Conservation (phyloP, 2,329 filamentous ascomycete species). For the Clonostachys solani region DNA sequence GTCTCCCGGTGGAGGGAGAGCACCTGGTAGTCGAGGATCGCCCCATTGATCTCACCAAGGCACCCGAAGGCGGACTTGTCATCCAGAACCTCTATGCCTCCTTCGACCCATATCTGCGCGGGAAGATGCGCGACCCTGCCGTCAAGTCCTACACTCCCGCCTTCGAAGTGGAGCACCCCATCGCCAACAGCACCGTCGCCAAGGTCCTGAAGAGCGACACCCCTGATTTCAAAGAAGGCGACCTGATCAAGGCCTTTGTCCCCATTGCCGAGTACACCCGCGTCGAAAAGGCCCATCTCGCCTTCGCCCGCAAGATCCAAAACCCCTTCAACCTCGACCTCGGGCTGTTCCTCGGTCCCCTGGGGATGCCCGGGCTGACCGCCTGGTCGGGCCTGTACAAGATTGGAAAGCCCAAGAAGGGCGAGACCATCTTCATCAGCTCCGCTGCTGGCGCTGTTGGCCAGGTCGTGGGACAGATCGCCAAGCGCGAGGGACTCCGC, state of each 20-base stretch:
- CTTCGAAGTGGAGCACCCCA: conserved; percentile 57
- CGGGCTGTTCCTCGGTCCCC: conserved; percentile 59
- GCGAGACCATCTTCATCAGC: conserved; percentile 72
- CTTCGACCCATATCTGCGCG: conserved; percentile 82
- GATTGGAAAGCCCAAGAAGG: conserved; percentile 61
- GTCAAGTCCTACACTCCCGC: conserved; percentile 53
- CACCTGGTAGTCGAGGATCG: conserved; percentile 58
- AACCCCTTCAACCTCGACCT: conserved; percentile 67
- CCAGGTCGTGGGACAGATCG: conserved; percentile 75
- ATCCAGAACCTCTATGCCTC: conserved; percentile 70
- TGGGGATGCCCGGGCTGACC: conserved; percentile 66
- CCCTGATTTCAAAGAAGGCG: conserved; percentile 59
- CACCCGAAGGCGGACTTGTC: conserved; percentile 61
- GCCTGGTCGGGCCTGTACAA: conserved; percentile 73
- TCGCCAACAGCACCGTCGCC: conserved; percentile 60
- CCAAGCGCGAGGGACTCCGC: conserved; percentile 73
- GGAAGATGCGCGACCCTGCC: conserved; percentile 64
- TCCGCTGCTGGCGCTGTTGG: conserved; percentile 77
- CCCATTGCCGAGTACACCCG: conserved; percentile 68
- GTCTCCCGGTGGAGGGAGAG: conserved; percentile 61
- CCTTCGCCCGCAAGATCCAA: conserved; percentile 48
- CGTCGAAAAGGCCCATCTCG: conserved; percentile 41
- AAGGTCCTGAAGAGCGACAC: conserved; percentile 69
- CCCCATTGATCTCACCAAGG: conserved; percentile 53
- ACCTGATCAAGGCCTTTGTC: conserved; percentile 56